A percentile compares a stretch with the other conserved stretches of the same genome.
phyloP scores from a whole-genome alignment of 2,329 filamentous ascomycete species.

The Magnaporthiopsis rhizophila region DNA sequence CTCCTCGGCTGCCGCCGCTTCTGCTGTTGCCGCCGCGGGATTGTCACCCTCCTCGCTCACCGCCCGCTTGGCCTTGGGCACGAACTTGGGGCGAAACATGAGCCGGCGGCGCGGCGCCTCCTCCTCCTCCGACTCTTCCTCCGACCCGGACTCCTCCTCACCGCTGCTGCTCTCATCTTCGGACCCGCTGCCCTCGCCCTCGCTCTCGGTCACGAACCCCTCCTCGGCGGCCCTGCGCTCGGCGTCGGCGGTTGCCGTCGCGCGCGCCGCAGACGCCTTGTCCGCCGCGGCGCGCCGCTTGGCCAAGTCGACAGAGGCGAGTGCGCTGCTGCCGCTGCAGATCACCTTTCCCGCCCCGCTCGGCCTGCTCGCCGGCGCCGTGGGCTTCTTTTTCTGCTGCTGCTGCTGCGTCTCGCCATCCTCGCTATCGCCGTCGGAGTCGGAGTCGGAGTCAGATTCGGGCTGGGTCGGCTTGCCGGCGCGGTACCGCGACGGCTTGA shows the following conservation, averaged over 20 bases:
- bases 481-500: constrained; percentile 72
- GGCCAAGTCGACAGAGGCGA: constrained; percentile 9
- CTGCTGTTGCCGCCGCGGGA: constrained; percentile 20
- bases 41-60: constrained; percentile 16
- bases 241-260: constrained; percentile 22
- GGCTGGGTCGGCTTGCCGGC: constrained; percentile 66
- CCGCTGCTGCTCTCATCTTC: constrained; percentile 17
- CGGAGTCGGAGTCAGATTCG: constrained; percentile 39
- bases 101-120: constrained; percentile 48
- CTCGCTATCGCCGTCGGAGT: constrained; percentile 30
- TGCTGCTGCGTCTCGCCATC: constrained; percentile 20
- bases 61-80: constrained; percentile 48
- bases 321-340: constrained; percentile 27
- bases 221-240: constrained; percentile 48
- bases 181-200: constrained; percentile 34
- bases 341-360: constrained; percentile 49
- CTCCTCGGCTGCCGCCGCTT: constrained; percentile 14
- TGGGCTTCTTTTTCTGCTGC: constrained; percentile 15
- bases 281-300: constrained; percentile 1
- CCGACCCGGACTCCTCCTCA: constrained; percentile 33
- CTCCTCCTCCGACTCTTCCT: constrained; percentile 39
- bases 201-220: constrained; percentile 54
- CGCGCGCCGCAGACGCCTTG: neutral
- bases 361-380: constrained; percentile 35
- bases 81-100: constrained; percentile 57